These are phyloP conservation scores for Penicillium decumbens DNA, from an alignment of 2,329 filamentous ascomycete species.

Conservation along the genomic window DNA sequence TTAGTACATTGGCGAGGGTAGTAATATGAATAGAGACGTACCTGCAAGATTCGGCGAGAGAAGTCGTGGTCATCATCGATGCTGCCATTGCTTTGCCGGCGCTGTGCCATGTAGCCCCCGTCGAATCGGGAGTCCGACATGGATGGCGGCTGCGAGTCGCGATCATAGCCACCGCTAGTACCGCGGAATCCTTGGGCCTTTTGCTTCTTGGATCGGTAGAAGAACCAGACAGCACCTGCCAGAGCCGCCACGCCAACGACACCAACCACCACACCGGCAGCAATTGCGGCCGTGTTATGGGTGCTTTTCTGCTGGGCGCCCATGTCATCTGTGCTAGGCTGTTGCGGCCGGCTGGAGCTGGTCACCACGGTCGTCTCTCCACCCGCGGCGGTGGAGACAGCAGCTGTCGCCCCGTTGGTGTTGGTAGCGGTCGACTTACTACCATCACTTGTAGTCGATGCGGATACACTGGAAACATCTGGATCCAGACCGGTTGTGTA, in stretches of 20 bases:
- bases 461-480: constrained; percentile 33
- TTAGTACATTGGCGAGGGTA: constrained; percentile 1
- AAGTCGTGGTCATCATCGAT: constrained; percentile 98
- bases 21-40: background rate
- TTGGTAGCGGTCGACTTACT: constrained; percentile 7
- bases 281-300: constrained; percentile 77
- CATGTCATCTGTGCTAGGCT: constrained; percentile 7
- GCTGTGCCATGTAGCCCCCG: constrained; percentile 71
- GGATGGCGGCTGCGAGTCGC: constrained; percentile 60
- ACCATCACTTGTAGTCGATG: constrained; percentile 18
- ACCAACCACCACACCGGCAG: constrained; percentile 80
- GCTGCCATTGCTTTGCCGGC: constrained; percentile 86
- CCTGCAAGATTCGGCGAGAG: constrained; percentile 86
- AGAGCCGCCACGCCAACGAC: constrained; percentile 65
- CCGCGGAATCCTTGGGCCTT: constrained; percentile 77
- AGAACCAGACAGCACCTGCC: constrained; percentile 66
- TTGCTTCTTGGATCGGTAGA: constrained; percentile 69
- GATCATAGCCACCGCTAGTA: constrained; percentile 72
- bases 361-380: constrained; percentile 37
- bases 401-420: constrained; percentile 3
- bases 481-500: constrained; percentile 49
- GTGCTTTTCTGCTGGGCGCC: constrained; percentile 31
- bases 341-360: constrained; percentile 21
- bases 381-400: constrained; percentile 23
- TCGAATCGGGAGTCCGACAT: constrained; percentile 82